Evolutionary conservation across 495 filamentous ascomycete species (phyloP), one percentile per base, ranked within the genome.

Genomic region (Bathelium albidoporum): DNA sequence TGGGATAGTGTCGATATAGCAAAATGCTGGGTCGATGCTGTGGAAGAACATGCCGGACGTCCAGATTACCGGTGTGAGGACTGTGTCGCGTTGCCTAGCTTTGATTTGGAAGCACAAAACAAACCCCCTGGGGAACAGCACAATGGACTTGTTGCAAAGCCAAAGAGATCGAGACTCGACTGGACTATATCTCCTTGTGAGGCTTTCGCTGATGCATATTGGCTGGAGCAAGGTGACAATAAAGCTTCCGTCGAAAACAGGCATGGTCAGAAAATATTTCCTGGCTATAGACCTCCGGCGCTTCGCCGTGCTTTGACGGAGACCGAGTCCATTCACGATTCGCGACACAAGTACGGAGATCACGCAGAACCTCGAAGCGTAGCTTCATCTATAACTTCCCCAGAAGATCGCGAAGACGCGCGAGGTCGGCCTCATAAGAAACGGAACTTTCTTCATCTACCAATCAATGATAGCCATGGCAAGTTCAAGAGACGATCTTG

Each of bases 171-270:
- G 9, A 81, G 86, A 36, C 81, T 87, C n/a, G 90, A 93, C 64
- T 96, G 92, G 91, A 79, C 78, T 2, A 83, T 89, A 11, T 82
- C 83, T 44, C 87, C 91, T 0, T 84, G 86, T 53, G 91, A 96
- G 66, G 81, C 95, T 68, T 75, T 97, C 24, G 89, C 90, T 1
- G 92, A 97, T 74, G 79, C 85, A 12, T 86, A 88, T 64, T 97
- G 92, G 92, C 76, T 91, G 49, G 88, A 95, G 72, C 85, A 90
- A 63, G 83, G 79, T 26, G 76, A 83, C 59, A 89, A 96, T 70
- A 91, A 90, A 69, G 80, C 76, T 58, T 78, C 88, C 12, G 83
- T 95, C 28, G 87, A 93, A 65, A 86, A 92, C 72, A 82, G 81
- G 26, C 77, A 86, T 67, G 90, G 89, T 60, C 78, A 82, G 12